Conservation (phyloP, 202 grass and related monocot species). For the Schoenoplectus tabernaemontani region DNA sequence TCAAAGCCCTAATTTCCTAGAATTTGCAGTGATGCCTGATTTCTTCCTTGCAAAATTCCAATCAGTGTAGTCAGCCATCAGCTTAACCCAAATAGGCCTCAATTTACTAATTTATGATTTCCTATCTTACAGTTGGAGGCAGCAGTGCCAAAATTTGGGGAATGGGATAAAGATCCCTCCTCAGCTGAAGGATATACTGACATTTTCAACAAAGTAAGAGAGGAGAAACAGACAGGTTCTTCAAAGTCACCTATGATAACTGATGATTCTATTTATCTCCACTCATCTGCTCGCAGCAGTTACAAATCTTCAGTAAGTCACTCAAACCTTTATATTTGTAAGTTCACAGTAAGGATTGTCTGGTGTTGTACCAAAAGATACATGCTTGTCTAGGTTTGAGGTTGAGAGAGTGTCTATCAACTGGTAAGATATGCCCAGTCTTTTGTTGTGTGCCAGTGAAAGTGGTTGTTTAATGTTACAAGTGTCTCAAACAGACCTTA, state of each 20-base stretch:
- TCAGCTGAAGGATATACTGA: conserved; percentile 75
- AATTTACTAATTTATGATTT: not conserved
- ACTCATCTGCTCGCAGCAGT: conserved; percentile 23
- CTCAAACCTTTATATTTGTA: not conserved
- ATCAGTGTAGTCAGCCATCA: not conserved
- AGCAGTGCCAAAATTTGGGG: conserved; percentile 80
- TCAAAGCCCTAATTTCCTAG: not conserved
- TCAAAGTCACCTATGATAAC: conserved; percentile 24
- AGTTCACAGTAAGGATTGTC: not conserved
- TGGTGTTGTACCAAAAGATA: not conserved
- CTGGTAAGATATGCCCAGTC: not conserved
- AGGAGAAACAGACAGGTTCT: conserved; percentile 57
- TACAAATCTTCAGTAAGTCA: conserved; percentile 49
- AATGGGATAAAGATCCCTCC: conserved; percentile 82
- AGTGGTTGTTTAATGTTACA: not conserved
- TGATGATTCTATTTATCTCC: conserved; percentile 21
- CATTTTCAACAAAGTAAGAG: conserved; percentile 84
- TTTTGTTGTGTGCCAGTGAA: not conserved
- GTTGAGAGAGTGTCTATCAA: not conserved
- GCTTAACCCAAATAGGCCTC: not conserved
- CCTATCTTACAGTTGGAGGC: conserved; percentile 39
- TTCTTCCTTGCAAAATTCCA: not conserved
- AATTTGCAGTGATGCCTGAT: not conserved
- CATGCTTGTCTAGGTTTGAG: not conserved
- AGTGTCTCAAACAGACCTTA: too few relatives aligned